Evolutionary conservation across 345 rosid genomes (phyloP), one percentile per base, ranked within the genome.

Genomic region (Linum trigynum): DNA sequence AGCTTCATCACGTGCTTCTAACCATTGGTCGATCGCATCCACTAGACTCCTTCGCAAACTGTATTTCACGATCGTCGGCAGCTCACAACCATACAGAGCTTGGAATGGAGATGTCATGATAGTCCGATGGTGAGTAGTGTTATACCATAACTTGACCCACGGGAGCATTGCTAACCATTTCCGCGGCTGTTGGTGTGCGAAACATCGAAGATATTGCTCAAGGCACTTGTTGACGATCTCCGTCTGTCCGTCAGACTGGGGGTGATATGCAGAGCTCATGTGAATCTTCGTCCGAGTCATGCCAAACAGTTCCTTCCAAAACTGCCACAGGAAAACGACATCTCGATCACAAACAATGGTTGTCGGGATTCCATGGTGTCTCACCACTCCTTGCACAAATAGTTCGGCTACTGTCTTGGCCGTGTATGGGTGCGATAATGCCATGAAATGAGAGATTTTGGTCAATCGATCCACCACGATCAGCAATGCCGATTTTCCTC

Each of bases 111-210:
- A 5, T 39, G 37, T 42, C 3, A 55, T 5, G 1, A 57, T 42
- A 2, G 67, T 42, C 7, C 40, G 5, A 55, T 65, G 61, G 40
- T 23, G 55, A 7, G 68, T 16, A 4, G 61, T 65, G 39, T 65
- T 65, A 37, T 65, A 65, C 68, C 61, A 65, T 36, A 41, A 65
- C 61, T 65, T 60, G 1, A 0, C 68, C 68, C 61, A 65, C 2
- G 61, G 68, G 14, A 65, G 55, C 3, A 55, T 8, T 3, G 32
- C 2, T 3, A 5, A 5, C 69, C 69, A 67, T n/a, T 40, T 2
- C 39, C 38, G 62, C 6, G 63, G 63, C 23, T 38, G 45, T 7
- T 67, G 1, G 23, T 55, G 4, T 8, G 16, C 45, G 4, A 67
- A 38, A 38, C 62, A 7, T 1, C 55, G 55, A 16, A 67, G 39